Percentiles rank a stretch among this genome's conserved stretches.
Evolutionary conservation across 2,329 filamentous ascomycete species (phyloP).

Genomic region (Aschersonia sp.): DNA sequence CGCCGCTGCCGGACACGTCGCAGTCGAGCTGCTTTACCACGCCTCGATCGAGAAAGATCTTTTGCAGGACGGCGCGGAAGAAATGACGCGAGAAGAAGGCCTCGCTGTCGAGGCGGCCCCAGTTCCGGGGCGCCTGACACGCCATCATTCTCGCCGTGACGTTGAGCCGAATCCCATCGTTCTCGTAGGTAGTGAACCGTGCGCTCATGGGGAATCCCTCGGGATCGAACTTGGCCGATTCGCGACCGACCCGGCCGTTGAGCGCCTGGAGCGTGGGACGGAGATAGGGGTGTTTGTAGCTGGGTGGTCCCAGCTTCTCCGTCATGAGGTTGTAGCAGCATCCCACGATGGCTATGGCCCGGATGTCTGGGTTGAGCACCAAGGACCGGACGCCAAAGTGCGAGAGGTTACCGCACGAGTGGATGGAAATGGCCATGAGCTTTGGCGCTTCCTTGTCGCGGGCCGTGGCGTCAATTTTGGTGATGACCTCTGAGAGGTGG

Average conservation of each 20-base stretch:
- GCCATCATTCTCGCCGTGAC: slow-evolving; percentile 98
- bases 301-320: slow-evolving; percentile 73
- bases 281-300: slow-evolving; percentile 68
- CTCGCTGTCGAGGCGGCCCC: slow-evolving; percentile 68
- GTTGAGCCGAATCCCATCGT: slow-evolving; percentile 64
- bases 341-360: slow-evolving; percentile 86
- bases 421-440: slow-evolving; percentile 84
- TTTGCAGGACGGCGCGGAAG: slow-evolving; percentile 79
- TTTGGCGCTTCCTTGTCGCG: slow-evolving; percentile 14
- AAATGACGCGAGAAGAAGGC: slow-evolving; percentile 87
- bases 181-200: slow-evolving; percentile 42
- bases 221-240: slow-evolving; percentile 62
- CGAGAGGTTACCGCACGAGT: slow-evolving; percentile 94
- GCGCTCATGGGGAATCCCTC: slow-evolving; percentile 91
- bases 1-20: slow-evolving; percentile 4
- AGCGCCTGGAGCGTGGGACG: slow-evolving; percentile 53
- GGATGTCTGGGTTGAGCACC: slow-evolving; percentile 67
- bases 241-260: slow-evolving; percentile 52
- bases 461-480: slow-evolving; percentile 32
- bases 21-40: slow-evolving; percentile 49
- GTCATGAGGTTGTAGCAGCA: slow-evolving; percentile 98
- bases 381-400: slow-evolving; percentile 86
- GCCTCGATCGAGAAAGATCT: slow-evolving; percentile 76
- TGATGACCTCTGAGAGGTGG: slow-evolving; percentile 53
- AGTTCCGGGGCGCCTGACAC: slow-evolving; percentile 87